Percentiles rank a stretch among this genome's conserved stretches.
phyloP scores from a whole-genome alignment of 768 basidiomycete species.

The Trametes elegans region DNA sequence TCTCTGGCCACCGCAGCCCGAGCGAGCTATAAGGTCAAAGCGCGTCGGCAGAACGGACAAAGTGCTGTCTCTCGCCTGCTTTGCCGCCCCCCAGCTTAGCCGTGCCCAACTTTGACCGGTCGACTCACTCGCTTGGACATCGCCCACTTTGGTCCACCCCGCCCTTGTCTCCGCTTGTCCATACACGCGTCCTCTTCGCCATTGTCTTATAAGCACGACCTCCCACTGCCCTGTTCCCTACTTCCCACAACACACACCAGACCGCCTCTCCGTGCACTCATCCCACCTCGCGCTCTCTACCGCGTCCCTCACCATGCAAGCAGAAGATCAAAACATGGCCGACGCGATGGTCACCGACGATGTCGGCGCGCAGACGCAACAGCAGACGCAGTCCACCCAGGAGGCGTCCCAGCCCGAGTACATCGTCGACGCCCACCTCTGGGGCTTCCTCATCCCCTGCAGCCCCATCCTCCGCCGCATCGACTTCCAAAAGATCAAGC shows the following conservation, averaged over 20 bases:
- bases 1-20: background rate
- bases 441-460: slow-evolving; percentile 73
- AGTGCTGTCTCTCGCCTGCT: background rate
- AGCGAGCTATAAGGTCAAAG: background rate
- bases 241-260: background rate
- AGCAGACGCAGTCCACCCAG: slow-evolving; percentile 40
- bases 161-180: slow-evolving; percentile 7
- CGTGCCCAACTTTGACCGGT: background rate
- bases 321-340: slow-evolving; percentile 15
- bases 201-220: slow-evolving; percentile 8
- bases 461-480: slow-evolving; percentile 49
- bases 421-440: slow-evolving; percentile 42
- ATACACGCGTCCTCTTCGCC: background rate
- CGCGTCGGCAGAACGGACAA: background rate
- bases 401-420: slow-evolving; percentile 37
- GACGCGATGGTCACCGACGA: slow-evolving; percentile 23
- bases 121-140: slow-evolving; percentile 7
- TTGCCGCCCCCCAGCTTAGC: background rate
- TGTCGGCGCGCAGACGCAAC: slow-evolving; percentile 8
- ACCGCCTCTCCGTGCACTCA: background rate
- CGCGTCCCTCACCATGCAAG: slow-evolving; percentile 1
- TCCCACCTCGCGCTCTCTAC: background rate
- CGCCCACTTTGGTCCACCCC: slow-evolving; percentile 2
- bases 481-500: slow-evolving; percentile 57
- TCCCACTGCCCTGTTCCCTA: background rate